Percentiles rank a stretch among this genome's conserved stretches.
Conservation (phyloP, 1,284 basidiomycete genomes). For the Ustilago trichophora region DNA sequence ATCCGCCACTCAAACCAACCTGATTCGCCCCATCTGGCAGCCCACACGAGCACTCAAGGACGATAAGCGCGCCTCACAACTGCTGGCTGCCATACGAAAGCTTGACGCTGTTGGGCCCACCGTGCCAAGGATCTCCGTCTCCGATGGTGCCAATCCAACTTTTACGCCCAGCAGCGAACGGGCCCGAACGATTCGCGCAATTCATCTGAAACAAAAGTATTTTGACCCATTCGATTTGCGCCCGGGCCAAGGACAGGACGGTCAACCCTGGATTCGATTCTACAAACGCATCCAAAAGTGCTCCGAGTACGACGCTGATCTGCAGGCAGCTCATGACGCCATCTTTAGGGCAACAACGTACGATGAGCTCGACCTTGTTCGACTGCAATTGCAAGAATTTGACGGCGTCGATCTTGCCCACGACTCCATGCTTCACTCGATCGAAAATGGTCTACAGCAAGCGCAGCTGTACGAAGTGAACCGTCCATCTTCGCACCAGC, state of each 20-base stretch:
- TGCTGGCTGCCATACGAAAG: constrained; percentile 5
- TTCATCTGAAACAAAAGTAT: constrained; percentile 1
- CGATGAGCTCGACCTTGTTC: constrained; percentile 2
- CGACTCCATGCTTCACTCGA: constrained; percentile 1
- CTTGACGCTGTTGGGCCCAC: not conserved
- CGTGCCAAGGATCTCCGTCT: constrained; percentile 3
- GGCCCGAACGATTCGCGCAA: not conserved
- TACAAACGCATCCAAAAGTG: constrained; percentile 6
- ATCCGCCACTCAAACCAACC: not conserved
- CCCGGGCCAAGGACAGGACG: constrained; percentile 8
- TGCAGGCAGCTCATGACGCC: constrained; percentile 9
- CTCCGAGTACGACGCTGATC: not conserved
- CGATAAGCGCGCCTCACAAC: not conserved
- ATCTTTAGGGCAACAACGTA: constrained; percentile 7
- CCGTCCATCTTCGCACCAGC: not conserved
- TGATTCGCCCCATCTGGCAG: constrained; percentile 14
- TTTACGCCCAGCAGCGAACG: not conserved
- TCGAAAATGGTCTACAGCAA: constrained; percentile 4
- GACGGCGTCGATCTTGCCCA: not conserved
- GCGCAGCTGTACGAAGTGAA: constrained; percentile 4
- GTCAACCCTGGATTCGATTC: constrained; percentile 15
- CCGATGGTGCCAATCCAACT: constrained; percentile 4
- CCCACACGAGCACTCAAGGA: not conserved
- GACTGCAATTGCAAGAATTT: not conserved
- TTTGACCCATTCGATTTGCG: constrained; percentile 7